phyloP scores from a whole-genome alignment of 495 filamentous ascomycete species.

The Aspergillus bertholletiae region DNA sequence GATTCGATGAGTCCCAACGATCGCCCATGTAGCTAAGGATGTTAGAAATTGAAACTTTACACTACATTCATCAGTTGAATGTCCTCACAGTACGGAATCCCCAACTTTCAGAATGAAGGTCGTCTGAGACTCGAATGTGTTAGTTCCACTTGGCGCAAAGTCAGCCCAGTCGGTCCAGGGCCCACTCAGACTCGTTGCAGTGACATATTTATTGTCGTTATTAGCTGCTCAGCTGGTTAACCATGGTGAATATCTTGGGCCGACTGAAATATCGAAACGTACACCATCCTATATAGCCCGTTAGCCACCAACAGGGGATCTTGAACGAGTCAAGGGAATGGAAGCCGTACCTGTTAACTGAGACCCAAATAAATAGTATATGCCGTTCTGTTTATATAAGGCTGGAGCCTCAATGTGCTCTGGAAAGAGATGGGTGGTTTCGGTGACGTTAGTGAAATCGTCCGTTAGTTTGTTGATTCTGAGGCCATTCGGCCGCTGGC shows the following conservation, averaged over 20 bases:
- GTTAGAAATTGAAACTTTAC: background rate
- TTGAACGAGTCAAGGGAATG: background rate
- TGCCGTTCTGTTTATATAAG: slow-evolving; percentile 47
- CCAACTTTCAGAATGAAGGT: slow-evolving; percentile 7
- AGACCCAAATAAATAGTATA: slow-evolving; percentile 51
- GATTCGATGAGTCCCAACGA: slow-evolving; percentile 56
- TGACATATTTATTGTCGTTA: slow-evolving; percentile 59
- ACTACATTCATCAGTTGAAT: too few relatives aligned
- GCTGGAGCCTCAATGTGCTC: slow-evolving; percentile 44
- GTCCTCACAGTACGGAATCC: slow-evolving; percentile 4
- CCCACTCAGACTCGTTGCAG: slow-evolving; percentile 34
- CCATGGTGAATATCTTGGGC: too few relatives aligned
- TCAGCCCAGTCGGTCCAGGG: slow-evolving; percentile 59
- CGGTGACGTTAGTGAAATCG: slow-evolving; percentile 22
- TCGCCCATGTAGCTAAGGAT: slow-evolving; percentile 61
- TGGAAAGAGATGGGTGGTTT: slow-evolving; percentile 37
- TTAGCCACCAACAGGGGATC: slow-evolving; percentile 2
- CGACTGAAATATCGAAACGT: too few relatives aligned
- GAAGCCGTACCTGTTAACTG: slow-evolving; percentile 34
- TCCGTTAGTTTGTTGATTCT: slow-evolving; percentile 9
- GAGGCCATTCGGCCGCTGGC: slow-evolving; percentile 11
- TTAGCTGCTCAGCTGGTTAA: background rate
- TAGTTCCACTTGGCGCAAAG: slow-evolving; percentile 51
- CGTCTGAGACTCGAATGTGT: slow-evolving; percentile 36
- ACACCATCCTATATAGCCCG: slow-evolving; percentile 11